Conservation (phyloP, 2,329 filamentous ascomycete species). For the Ampelomyces quisqualis region DNA sequence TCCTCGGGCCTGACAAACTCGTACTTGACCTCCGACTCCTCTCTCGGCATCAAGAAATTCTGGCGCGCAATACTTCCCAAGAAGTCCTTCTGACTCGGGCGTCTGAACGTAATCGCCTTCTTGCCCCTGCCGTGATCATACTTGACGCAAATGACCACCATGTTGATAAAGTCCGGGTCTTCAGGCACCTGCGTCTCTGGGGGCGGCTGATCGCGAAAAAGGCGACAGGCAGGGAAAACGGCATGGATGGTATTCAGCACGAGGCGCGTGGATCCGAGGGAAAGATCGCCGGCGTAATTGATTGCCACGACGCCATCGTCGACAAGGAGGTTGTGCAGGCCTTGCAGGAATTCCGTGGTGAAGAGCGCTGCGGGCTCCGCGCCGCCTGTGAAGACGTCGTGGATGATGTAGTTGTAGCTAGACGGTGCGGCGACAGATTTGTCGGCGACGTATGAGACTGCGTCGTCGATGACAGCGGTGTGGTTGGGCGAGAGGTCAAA, state of each 20-base stretch:
- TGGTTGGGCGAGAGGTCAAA: conserved; percentile 79
- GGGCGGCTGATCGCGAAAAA: conserved; percentile 76
- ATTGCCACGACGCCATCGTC: conserved; percentile 84
- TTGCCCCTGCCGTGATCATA: conserved; percentile 40
- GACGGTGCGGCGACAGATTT: conserved; percentile 50
- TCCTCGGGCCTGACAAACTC: conserved; percentile 28
- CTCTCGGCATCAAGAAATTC: conserved; percentile 68
- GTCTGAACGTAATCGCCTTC: conserved; percentile 64
- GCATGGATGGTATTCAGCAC: conserved; percentile 78
- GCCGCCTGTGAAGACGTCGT: conserved; percentile 97
- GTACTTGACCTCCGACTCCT: conserved; percentile 62
- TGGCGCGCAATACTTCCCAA: conserved; percentile 69
- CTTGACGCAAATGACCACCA: conserved; percentile 92
- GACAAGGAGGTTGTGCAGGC: conserved; percentile 69
- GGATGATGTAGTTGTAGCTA: conserved; percentile 87
- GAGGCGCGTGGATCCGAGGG: conserved; percentile 71
- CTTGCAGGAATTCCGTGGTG: conserved; percentile 77
- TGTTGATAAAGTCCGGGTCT: conserved; percentile 78
- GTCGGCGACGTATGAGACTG: conserved; percentile 64
- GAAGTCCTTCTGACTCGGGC: conserved; percentile 64
- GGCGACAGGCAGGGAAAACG: conserved; percentile 85
- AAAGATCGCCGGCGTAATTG: conserved; percentile 92
- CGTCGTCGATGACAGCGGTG: conserved; percentile 78
- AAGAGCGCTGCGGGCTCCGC: conserved; percentile 88
- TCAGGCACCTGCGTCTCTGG: conserved; percentile 45